Evolutionary conservation across 1,284 basidiomycete species (phyloP).

Genomic region (Trametes sp.): DNA sequence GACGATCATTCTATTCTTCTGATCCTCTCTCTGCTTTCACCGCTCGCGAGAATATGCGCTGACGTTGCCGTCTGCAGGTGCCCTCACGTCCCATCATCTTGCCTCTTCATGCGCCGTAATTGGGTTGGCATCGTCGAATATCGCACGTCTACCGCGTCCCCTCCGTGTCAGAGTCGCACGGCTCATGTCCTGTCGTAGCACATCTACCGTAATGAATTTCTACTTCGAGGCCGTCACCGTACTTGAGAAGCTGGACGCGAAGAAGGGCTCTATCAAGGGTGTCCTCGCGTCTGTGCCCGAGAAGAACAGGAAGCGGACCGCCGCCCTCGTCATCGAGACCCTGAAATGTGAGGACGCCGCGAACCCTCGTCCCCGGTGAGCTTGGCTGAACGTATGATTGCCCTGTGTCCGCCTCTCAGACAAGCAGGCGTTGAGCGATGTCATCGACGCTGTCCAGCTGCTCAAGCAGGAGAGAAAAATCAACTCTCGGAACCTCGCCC

Average conservation of each 20-base stretch:
- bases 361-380: not conserved
- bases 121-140: not conserved
- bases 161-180: constrained; percentile 19
- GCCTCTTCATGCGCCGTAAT: not conserved
- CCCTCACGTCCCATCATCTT: not conserved
- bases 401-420: constrained; percentile 49
- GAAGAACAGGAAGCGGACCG: constrained; percentile 79
- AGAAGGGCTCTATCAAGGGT: constrained; percentile 87
- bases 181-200: constrained; percentile 35
- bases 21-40: constrained; percentile 18
- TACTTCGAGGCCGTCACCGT: constrained; percentile 88
- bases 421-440: constrained; percentile 71
- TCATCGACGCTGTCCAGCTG: constrained; percentile 71
- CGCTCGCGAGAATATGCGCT: not conserved
- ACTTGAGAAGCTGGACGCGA: constrained; percentile 85
- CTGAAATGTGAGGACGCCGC: constrained; percentile 80
- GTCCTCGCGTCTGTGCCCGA: constrained; percentile 75
- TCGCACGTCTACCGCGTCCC: constrained; percentile 23
- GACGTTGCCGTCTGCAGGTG: not conserved
- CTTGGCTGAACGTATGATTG: constrained; percentile 6
- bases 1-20: constrained; percentile 37
- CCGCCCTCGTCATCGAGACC: constrained; percentile 88
- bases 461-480: constrained; percentile 79
- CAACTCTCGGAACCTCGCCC: constrained; percentile 74
- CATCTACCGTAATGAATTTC: constrained; percentile 81